These are phyloP conservation scores for Saccharomycopsis sp. DNA, from an alignment of 805 yeast genomes.

Conservation along the genomic window DNA sequence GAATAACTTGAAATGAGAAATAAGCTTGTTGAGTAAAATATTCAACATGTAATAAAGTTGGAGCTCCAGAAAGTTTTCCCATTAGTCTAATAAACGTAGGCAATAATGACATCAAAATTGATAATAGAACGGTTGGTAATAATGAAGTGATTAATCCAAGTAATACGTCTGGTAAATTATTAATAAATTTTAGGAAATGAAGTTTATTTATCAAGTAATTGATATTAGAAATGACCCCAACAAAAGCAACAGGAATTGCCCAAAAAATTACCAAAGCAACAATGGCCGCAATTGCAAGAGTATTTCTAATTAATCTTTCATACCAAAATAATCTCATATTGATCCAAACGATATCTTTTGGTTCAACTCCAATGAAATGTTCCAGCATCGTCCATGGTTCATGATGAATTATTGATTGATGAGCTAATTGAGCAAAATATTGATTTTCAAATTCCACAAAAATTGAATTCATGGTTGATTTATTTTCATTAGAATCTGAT, in stretches of 20 bases:
- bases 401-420: conserved; percentile 53
- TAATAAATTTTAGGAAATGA: conserved; percentile 45
- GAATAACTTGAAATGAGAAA: conserved; percentile 61
- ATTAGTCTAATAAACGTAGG: conserved; percentile 55
- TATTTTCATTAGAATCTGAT: conserved; percentile 31
- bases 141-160: conserved; percentile 60
- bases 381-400: conserved; percentile 55
- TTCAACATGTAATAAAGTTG: conserved; percentile 51
- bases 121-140: conserved; percentile 56
- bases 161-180: conserved; percentile 40
- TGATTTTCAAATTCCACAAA: conserved; percentile 73
- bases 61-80: conserved; percentile 53
- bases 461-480: conserved; percentile 60
- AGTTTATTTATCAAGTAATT: conserved; percentile 49
- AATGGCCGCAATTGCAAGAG: conserved; percentile 43
- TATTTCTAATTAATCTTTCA: conserved; percentile 50
- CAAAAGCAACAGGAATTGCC: conserved; percentile 74
- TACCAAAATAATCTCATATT: conserved; percentile 75
- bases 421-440: conserved; percentile 65
- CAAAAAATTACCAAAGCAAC: conserved; percentile 50
- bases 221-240: conserved; percentile 63
- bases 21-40: conserved; percentile 55
- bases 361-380: conserved; percentile 50
- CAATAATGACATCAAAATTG: conserved; percentile 53
- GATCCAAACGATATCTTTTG: conserved; percentile 55